These are phyloP conservation scores for Groenewaldozyma tartarivorans DNA, from an alignment of 805 yeast species.

Conservation along the genomic window DNA sequence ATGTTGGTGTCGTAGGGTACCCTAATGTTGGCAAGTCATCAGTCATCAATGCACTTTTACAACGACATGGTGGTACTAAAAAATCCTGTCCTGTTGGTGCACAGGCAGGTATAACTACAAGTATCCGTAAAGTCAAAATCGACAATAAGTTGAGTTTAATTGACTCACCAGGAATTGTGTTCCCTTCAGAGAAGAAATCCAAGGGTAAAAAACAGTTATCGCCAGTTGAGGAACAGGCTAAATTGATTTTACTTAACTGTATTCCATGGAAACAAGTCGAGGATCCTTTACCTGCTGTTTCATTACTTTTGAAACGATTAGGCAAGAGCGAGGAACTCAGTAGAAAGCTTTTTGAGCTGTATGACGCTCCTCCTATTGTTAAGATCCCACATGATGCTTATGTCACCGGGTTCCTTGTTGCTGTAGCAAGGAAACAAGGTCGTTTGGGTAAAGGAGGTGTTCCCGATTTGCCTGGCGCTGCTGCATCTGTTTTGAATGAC, in stretches of 20 bases:
- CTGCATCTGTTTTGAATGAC: slow-evolving; percentile 71
- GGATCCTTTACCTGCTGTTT: slow-evolving; percentile 79
- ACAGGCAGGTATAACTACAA: slow-evolving; percentile 94
- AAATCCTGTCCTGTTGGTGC: slow-evolving; percentile 94
- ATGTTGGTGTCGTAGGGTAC: slow-evolving; percentile 94
- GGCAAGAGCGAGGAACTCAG: slow-evolving; percentile 58
- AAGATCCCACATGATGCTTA: slow-evolving; percentile 63
- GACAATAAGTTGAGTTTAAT: slow-evolving; percentile 81
- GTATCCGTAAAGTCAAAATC: slow-evolving; percentile 82
- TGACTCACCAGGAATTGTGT: slow-evolving; percentile 97
- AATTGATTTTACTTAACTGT: slow-evolving; percentile 79
- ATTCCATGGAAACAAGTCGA: slow-evolving; percentile 75
- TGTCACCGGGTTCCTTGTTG: slow-evolving; percentile 79
- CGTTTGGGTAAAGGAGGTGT: slow-evolving; percentile 88
- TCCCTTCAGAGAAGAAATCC: slow-evolving; percentile 49
- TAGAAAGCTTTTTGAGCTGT: slow-evolving; percentile 60
- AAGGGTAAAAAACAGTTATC: slow-evolving; percentile 9
- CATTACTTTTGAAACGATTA: slow-evolving; percentile 64
- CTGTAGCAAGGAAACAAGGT: slow-evolving; percentile 87
- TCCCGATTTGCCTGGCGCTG: slow-evolving; percentile 83
- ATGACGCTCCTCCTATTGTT: slow-evolving; percentile 74
- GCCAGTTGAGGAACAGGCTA: slow-evolving; percentile 70
- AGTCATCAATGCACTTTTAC: slow-evolving; percentile 71
- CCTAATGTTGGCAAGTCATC: slow-evolving; percentile 97
- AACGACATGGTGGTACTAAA: slow-evolving; percentile 55